These are phyloP conservation scores for Perilla frutescens DNA, from an alignment of 257 asterid genomes.

Conservation along the genomic window DNA sequence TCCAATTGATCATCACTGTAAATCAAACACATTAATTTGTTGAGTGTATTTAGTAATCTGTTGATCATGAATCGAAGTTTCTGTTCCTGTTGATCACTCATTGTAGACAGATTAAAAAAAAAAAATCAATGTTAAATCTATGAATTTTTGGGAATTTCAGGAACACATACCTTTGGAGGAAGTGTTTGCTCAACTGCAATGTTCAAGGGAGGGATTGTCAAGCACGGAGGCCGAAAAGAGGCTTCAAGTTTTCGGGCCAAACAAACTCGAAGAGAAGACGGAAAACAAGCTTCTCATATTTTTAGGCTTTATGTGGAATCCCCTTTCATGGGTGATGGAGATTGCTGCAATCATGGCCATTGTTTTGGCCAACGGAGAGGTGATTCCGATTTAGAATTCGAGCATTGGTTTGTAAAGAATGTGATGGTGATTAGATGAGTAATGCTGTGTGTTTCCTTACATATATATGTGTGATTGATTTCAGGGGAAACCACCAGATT, in stretches of 20 bases:
- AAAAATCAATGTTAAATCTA: too few relatives aligned
- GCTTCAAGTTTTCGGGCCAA: constrained; percentile 74
- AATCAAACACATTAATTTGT: not conserved
- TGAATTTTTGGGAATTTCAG: constrained; percentile 39
- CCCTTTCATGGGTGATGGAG: constrained; percentile 94
- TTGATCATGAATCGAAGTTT: too few relatives aligned
- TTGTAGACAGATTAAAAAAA: not conserved
- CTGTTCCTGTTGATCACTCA: not conserved
- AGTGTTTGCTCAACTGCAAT: constrained; percentile 67
- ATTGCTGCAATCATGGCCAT: constrained; percentile 80
- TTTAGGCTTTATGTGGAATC: constrained; percentile 88
- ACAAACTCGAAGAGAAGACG: constrained; percentile 85
- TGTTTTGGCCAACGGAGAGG: constrained; percentile 76
- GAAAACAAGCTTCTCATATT: constrained; percentile 73
- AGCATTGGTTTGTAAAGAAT: not conserved
- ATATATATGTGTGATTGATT: not conserved
- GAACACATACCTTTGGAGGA: constrained; percentile 80
- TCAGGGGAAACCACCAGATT: constrained; percentile 75
- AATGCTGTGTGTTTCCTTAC: not conserved
- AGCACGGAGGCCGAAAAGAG: constrained; percentile 62
- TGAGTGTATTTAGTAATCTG: too few relatives aligned
- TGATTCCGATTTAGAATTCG: not conserved
- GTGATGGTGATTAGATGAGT: not conserved
- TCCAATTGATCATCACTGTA: too few relatives aligned
- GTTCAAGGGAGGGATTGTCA: constrained; percentile 70